Evolutionary conservation across 176 grass and related monocot species (phyloP).

Genomic region (Carex myosuroides): DNA sequence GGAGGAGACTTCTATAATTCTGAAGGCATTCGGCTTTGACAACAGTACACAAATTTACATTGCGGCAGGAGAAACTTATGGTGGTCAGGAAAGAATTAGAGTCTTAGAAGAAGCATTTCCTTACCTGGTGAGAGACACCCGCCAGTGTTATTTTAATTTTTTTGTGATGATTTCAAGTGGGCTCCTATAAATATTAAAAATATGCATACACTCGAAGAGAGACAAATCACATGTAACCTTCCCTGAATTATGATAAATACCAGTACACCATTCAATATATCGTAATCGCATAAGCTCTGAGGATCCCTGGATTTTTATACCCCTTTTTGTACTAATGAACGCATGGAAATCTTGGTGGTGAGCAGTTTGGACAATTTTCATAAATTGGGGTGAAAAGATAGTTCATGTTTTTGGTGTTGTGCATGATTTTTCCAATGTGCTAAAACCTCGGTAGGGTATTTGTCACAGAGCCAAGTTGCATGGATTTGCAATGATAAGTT

Average conservation of each 20-base stretch:
- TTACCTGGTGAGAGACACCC: conserved; percentile 43
- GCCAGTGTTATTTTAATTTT: neutral
- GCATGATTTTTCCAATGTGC: neutral
- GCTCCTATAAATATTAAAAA: neutral
- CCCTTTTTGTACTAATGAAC: neutral
- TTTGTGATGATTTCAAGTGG: neutral
- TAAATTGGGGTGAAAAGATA: neutral
- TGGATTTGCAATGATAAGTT: neutral
- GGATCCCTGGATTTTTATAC: neutral
- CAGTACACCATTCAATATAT: neutral
- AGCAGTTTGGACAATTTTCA: neutral
- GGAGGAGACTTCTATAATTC: conserved; percentile 65
- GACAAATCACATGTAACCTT: neutral
- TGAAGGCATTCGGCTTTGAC: conserved; percentile 70
- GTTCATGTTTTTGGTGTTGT: neutral
- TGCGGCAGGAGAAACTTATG: conserved; percentile 82
- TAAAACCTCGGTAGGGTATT: neutral
- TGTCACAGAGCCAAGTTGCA: neutral
- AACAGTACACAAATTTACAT: conserved; percentile 72
- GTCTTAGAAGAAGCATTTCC: conserved; percentile 58
- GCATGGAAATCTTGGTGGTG: neutral
- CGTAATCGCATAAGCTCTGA: neutral
- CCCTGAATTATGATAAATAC: neutral
- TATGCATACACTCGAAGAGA: neutral
- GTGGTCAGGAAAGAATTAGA: conserved; percentile 64